Base-by-base conservation (phyloP, 2,329 filamentous ascomycete genomes). In the Metarhizium anisopliae region DNA sequence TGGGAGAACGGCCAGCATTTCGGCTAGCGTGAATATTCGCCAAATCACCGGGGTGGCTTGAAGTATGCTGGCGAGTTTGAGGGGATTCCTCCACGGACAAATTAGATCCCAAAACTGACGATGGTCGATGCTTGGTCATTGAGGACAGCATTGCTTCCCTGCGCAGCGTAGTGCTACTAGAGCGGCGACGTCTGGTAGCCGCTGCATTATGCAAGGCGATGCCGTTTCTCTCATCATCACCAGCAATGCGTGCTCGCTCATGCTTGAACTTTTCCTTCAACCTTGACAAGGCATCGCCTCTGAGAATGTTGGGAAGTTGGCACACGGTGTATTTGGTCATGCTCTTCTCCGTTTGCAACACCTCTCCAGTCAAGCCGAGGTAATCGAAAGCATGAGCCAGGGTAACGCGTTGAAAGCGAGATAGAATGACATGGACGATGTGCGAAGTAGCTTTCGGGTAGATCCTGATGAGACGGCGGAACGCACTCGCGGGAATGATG, bases 401-500 rank as follows among this genome's bases (percentile, higher is more conserved):
- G 0, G 94, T 99, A 2, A 99, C 95, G 62, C 95, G 80, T 68
- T 99, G 93, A 53, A 99, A 86, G 51, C 95, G 83, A 2, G 95
- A 96, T 36, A 99, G 74, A 59, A 99, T 99, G 50, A 99, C 93
- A 67, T 99, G 94, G 6, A 99, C 91, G 60, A 99, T 97, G 66
- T 99, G 95, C 2, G 94, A 87, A 2, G 94, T 96, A 10, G 95
- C 92, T 73, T 95, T 95, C 10, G 94, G 94, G 64, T 97, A 99
- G 29, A 96, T 86, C 66, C 90, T 85, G 52, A 95, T 99, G 53
- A 99, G 77, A 8, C 95, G 85, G 54, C 91, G 85, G 64, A 99
- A 99, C 3, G 94, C 95, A 67, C 91, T 96, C 1, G 94, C 94
- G 1, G 95, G 95, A 56, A 99, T 99, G 60, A 99, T 95, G 6